Evolutionary conservation across 495 filamentous ascomycete species (phyloP), one percentile per base, ranked within the genome.

Genomic region (Rusavskia elegans): DNA sequence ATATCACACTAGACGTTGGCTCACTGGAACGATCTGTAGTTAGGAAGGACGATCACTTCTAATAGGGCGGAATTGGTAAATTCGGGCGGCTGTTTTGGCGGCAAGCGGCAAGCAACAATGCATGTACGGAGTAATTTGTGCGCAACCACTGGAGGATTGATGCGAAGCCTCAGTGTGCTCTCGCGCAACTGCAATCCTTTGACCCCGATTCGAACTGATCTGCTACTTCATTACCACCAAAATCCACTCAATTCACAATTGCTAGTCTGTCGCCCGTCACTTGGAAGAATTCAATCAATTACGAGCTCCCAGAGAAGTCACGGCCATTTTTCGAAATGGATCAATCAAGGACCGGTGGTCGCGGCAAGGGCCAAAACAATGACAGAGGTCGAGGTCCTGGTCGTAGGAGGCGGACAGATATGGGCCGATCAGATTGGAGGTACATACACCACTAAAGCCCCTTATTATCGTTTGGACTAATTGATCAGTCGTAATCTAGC

Each of bases 391-490:
- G 58, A 46, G 39, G 53, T 9, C 49, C 25, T 68, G 63, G 65
- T 59, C 60, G 65, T 58, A 66, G 74, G 74, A 77, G 74, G 73
- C 81, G 74, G 61, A 70, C 72, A 63, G 75, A 85, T 73, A 67
- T 82, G 73, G 82, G 83, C 57, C 69, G 83, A 54, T 64, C 66
- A 32, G 80, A 81, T 61, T 83, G 75, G 67, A 76, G 70, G 81
- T 84, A 76, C 60, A 72, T 57, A 53, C 9, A 38, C 30, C 46
- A 19, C 23, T 32, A 38, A 17, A 32, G 25, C 56, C 57, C 19
- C 27, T 45, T 7, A 50, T 52, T 38, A 57, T 44, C 53, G 53
- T 63, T 55, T 45, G 48, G 55, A 67, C 80, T 84, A 76, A 84
- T 71, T 70, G 69, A 78, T 72, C 61, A 75, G 32, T 11, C 32